Percentiles rank a stretch among this genome's conserved stretches.
Conservation (phyloP, 2,329 filamentous ascomycete genomes). For the Sporothrix brasiliensis region DNA sequence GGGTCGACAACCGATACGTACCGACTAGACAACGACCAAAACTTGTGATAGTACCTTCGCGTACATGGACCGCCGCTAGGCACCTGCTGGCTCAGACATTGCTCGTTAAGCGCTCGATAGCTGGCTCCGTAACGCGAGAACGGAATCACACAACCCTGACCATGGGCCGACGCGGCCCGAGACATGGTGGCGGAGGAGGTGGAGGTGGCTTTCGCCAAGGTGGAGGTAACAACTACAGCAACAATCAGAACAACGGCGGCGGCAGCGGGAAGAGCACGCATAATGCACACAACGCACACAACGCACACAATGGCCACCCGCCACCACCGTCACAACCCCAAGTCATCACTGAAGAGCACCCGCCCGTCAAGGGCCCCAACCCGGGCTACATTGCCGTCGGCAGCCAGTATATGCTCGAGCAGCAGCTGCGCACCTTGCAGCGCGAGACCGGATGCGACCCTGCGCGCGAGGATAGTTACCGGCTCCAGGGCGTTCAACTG, state of each 20-base stretch:
- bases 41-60: not conserved
- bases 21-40: not conserved
- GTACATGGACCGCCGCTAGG: no score
- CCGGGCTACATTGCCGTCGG: constrained; percentile 55
- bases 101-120: not conserved
- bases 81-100: not conserved
- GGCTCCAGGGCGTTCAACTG: constrained; percentile 83
- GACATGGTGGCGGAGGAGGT: constrained; percentile 32
- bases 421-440: constrained; percentile 74
- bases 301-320: not conserved
- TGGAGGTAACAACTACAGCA: not conserved
- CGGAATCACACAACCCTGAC: not conserved
- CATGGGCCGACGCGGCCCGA: constrained; percentile 35
- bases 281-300: not conserved
- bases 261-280: constrained; percentile 1
- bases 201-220: constrained; percentile 26
- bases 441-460: constrained; percentile 70
- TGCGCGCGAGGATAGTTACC: constrained; percentile 75
- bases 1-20: not conserved
- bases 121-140: not conserved
- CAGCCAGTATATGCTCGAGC: constrained; percentile 78
- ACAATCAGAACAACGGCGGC: not conserved
- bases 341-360: constrained; percentile 30
- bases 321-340: constrained; percentile 20
- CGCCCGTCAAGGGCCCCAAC: constrained; percentile 35